A percentile compares a stretch with the other conserved stretches of the same genome.
These are phyloP conservation scores for Phytophthora fragariae DNA, from an alignment of 352 stramenopile species.

Conservation along the genomic window DNA sequence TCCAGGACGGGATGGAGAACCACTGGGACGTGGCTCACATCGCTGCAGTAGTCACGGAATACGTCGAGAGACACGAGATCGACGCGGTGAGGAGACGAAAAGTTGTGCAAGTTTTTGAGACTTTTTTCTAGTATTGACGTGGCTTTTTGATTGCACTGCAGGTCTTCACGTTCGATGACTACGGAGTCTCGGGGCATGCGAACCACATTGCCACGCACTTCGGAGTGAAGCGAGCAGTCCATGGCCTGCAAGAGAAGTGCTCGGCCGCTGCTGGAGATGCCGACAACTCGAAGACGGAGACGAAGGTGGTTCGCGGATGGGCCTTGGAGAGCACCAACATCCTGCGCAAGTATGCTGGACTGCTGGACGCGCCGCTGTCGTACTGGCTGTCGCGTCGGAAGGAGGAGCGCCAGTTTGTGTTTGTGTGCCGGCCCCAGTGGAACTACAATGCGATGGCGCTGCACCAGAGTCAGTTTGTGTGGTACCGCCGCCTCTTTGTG, in stretches of 20 bases:
- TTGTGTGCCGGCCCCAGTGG: constrained; percentile 64
- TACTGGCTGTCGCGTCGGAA: constrained; percentile 40
- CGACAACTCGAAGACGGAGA: not conserved
- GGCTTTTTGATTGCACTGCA: constrained; percentile 25
- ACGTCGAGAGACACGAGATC: constrained; percentile 65
- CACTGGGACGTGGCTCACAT: constrained; percentile 80
- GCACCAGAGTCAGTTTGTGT: constrained; percentile 96
- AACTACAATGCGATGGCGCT: constrained; percentile 94
- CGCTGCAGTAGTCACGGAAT: constrained; percentile 58
- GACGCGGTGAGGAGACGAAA: constrained; percentile 57
- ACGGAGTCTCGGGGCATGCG: constrained; percentile 93
- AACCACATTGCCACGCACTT: constrained; percentile 92
- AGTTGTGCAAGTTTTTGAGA: not conserved
- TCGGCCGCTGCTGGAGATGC: not conserved
- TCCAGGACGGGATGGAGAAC: constrained; percentile 89
- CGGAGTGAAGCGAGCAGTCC: constrained; percentile 61
- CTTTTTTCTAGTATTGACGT: not conserved
- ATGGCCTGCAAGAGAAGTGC: constrained; percentile 54
- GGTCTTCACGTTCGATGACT: constrained; percentile 95
- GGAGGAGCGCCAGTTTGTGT: constrained; percentile 56
- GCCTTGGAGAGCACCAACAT: constrained; percentile 78
- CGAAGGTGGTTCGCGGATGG: constrained; percentile 58
- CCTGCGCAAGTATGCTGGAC: constrained; percentile 90
- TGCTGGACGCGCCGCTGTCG: constrained; percentile 74
- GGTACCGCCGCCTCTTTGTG: constrained; percentile 96